phyloP scores from a whole-genome alignment of 768 basidiomycete genomes.

The Lactarius hatsudake region DNA sequence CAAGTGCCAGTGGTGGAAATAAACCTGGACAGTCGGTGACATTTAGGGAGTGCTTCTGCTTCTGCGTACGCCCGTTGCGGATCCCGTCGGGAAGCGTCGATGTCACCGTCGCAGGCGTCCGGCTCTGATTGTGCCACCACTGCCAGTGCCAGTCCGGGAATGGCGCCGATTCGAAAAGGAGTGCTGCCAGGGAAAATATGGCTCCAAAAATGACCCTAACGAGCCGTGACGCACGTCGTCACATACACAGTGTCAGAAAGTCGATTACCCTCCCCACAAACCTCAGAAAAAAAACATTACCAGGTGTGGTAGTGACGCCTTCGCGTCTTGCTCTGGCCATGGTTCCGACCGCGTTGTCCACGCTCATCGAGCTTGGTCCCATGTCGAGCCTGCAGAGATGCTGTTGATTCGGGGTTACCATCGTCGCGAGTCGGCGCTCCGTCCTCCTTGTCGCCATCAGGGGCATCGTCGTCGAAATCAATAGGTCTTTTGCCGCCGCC shows the following conservation, averaged over 20 bases:
- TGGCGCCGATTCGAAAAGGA: conserved; percentile 18
- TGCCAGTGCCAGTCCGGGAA: conserved; percentile 8
- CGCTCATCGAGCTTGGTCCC: not conserved
- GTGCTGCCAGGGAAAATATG: conserved; percentile 1
- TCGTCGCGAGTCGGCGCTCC: conserved; percentile 11
- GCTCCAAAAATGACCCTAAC: conserved; percentile 10
- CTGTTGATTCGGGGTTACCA: not conserved
- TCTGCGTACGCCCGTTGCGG: conserved; percentile 10
- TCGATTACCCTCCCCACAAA: not conserved
- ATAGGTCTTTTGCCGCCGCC: conserved; percentile 9
- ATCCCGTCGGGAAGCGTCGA: conserved; percentile 13
- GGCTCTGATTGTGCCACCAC: not conserved
- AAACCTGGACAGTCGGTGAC: conserved; percentile 28
- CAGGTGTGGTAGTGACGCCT: not conserved
- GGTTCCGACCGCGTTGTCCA: not conserved
- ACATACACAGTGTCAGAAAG: not conserved
- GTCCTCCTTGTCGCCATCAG: not conserved
- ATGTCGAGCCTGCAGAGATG: not conserved
- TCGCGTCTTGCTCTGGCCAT: not conserved
- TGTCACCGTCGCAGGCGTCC: not conserved
- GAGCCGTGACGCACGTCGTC: not conserved
- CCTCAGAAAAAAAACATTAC: conserved; percentile 1
- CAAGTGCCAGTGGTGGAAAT: not conserved
- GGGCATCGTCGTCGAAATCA: not conserved
- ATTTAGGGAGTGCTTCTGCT: conserved; percentile 1